Conservation (phyloP, 345 rosid genomes). For the Boechera divaricarpa region DNA sequence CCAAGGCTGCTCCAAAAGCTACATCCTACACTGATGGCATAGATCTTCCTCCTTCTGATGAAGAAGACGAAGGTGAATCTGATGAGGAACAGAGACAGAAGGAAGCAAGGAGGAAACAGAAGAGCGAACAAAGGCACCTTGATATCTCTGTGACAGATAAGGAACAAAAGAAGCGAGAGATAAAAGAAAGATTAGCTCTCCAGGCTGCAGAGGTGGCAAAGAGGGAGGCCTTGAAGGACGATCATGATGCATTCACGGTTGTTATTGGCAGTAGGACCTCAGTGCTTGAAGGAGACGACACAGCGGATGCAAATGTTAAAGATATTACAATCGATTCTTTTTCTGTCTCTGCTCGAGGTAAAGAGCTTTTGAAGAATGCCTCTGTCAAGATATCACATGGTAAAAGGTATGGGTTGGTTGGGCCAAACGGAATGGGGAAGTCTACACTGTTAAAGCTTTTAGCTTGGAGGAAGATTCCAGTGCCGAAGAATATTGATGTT, state of each 20-base stretch:
- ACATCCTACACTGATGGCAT: constrained; percentile 76
- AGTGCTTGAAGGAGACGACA: constrained; percentile 88
- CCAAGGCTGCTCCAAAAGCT: constrained; percentile 56
- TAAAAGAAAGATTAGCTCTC: constrained; percentile 67
- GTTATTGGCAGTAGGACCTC: constrained; percentile 88
- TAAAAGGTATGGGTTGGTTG: constrained; percentile 93
- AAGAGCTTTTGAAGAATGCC: constrained; percentile 86
- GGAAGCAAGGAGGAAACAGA: constrained; percentile 57
- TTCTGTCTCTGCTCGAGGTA: constrained; percentile 94
- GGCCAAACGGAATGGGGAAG: constrained; percentile 97
- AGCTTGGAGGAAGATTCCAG: constrained; percentile 98
- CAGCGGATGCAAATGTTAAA: constrained; percentile 88
- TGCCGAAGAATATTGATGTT: constrained; percentile 94
- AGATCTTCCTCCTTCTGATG: constrained; percentile 94
- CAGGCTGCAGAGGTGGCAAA: constrained; percentile 62
- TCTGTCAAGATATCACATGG: constrained; percentile 94
- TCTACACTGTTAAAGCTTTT: constrained; percentile 92
- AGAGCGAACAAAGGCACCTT: constrained; percentile 57
- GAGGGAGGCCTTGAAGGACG: constrained; percentile 87
- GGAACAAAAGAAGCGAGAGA: constrained; percentile 83
- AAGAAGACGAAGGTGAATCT: constrained; percentile 63
- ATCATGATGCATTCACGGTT: constrained; percentile 94
- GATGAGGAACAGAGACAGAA: constrained; percentile 56
- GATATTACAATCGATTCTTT: constrained; percentile 84
- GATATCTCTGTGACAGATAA: constrained; percentile 69